phyloP scores from a whole-genome alignment of 371 early-diverging fungal genomes.

The Encephalitozoon hellem region DNA sequence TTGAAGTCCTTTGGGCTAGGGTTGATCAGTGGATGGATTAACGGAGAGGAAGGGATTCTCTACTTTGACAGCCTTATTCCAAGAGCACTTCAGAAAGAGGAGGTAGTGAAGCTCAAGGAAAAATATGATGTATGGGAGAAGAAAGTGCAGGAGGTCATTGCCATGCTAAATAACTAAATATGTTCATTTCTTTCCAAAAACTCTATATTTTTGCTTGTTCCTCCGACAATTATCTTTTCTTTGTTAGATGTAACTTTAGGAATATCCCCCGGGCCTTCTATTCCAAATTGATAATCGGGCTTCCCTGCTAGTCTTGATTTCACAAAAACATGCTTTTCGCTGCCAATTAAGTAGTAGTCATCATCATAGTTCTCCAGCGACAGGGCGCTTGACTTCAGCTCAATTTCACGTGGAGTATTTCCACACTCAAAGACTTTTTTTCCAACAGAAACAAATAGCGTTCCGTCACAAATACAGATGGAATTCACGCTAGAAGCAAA shows the following conservation, averaged over 20 bases:
- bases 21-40: conserved; percentile 43
- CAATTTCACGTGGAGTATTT: background rate
- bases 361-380: background rate
- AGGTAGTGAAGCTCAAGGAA: conserved; percentile 22
- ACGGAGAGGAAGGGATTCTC: conserved; percentile 23
- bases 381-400: background rate
- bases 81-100: conserved; percentile 11
- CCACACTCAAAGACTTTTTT: background rate
- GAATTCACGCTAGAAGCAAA: background rate
- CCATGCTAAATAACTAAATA: conserved; percentile 14
- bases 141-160: conserved; percentile 17
- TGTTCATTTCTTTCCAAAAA: conserved; percentile 11
- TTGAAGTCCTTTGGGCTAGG: conserved; percentile 32
- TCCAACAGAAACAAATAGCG: background rate
- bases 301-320: background rate
- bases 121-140: conserved; percentile 26
- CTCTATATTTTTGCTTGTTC: background rate
- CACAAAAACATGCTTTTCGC: background rate
- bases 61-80: conserved; percentile 42
- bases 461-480: background rate
- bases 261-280: background rate
- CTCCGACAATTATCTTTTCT: background rate
- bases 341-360: background rate
- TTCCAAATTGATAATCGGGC: background rate
- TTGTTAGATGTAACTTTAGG: background rate